Evolutionary conservation across 768 basidiomycete genomes (phyloP).

Genomic region (Hypholoma fasciculare): DNA sequence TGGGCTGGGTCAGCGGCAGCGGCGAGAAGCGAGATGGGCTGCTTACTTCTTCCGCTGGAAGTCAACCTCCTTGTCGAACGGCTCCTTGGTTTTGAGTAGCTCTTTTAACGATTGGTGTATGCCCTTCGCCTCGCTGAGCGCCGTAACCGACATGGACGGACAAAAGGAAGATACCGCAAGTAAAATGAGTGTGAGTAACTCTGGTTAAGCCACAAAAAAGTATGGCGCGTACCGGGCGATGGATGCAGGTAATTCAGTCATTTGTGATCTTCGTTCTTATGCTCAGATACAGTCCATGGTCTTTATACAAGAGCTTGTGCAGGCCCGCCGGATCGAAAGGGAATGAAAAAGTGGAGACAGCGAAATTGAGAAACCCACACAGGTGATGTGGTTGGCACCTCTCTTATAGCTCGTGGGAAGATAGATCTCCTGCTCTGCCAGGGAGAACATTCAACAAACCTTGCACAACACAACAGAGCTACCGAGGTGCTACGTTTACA

Average conservation of each 20-base stretch:
- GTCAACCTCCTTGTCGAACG: conserved; percentile 87
- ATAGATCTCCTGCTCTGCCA: no score
- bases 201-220: conserved; percentile 6
- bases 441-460: no score
- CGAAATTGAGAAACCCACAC: not conserved
- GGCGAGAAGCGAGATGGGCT: conserved; percentile 7
- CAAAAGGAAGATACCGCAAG: conserved; percentile 3
- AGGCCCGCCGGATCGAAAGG: not conserved
- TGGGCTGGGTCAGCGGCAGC: conserved; percentile 26
- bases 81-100: conserved; percentile 68
- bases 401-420: conserved; percentile 3
- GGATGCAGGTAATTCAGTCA: conserved; percentile 45
- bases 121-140: conserved; percentile 73
- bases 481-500: no score
- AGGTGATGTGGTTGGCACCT: not conserved
- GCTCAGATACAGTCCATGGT: conserved; percentile 35
- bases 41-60: conserved; percentile 84
- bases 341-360: conserved; percentile 5
- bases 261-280: conserved; percentile 22
- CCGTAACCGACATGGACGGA: conserved; percentile 12
- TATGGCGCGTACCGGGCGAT: conserved; percentile 40
- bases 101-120: conserved; percentile 77
- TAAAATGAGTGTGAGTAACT: conserved; percentile 3
- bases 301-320: conserved; percentile 16
- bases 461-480: no score